Conservation (phyloP, 257 asterid species). For the Solanum habrochaites region DNA sequence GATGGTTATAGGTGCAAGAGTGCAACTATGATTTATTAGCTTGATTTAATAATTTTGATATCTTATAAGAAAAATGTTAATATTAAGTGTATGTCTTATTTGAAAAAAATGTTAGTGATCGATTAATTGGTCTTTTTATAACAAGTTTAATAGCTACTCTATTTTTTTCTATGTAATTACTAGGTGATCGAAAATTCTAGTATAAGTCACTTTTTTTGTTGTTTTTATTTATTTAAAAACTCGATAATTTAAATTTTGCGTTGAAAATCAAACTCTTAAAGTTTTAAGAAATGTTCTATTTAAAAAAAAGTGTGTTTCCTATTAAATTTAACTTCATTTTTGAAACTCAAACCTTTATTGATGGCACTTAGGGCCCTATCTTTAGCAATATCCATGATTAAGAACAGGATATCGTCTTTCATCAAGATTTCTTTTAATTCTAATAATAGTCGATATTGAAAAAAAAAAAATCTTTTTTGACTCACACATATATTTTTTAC, state of each 20-base stretch:
- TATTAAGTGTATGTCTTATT: not conserved
- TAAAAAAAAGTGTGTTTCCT: not conserved
- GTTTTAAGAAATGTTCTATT: rapidly evolving
- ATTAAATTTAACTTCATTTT: rapidly evolving
- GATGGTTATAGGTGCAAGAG: not conserved
- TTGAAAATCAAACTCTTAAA: not conserved
- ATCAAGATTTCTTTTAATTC: too few species aligned
- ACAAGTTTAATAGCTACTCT: not conserved
- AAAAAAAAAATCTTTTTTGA: too few species aligned
- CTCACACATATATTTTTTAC: too few species aligned
- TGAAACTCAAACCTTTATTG: rapidly evolving
- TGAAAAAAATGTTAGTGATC: not conserved
- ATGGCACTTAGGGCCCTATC: not conserved
- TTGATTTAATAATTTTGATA: not conserved
- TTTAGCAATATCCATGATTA: not conserved
- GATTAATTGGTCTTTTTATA: not conserved
- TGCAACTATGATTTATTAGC: not conserved
- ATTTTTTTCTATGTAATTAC: not conserved
- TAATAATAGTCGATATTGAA: too few species aligned
- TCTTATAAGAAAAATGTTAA: not conserved
- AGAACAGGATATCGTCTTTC: not conserved
- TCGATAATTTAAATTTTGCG: not conserved
- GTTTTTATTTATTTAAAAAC: not conserved
- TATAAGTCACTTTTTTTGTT: not conserved
- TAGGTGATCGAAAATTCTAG: not conserved